Base-by-base conservation (phyloP, 2,329 filamentous ascomycete genomes). In the Aureobasidium sp. region DNA sequence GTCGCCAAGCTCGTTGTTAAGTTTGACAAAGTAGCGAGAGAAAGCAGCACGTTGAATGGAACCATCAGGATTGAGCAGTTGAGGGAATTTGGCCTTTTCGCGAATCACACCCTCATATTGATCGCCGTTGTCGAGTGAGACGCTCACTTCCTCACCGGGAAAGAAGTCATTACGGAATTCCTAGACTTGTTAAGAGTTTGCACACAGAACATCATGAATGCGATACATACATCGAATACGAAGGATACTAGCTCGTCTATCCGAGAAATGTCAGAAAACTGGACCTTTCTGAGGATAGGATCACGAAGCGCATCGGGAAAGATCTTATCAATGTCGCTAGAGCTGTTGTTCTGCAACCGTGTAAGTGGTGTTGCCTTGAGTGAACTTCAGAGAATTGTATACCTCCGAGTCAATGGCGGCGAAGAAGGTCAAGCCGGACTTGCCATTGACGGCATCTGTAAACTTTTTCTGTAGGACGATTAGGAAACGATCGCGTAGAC, bases 401-500 rank as follows among this genome's bases (percentile, higher is more conserved):
- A 68, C 66, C 64, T 69, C 66, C 16, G 65, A 68, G 30, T 64
- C 62, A 25, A 91, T 79, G 22, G 93, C 93, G 61, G 95, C 89
- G 64, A 96, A 96, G 70, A 94, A 98, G 3, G 83, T 91, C 60
- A 96, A 76, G 50, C 86, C 86, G 25, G 90, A 94, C 68, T 95
- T 91, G 51, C 93, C 93, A 11, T 90, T 95, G 60, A 97, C 94
- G 67, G 95, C 88, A 70, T 94, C 95, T 57, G 94, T 95, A 69
- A 97, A 98, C 53, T 86, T 83, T 65, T 84, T 88, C 84, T 91
- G 62, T 32, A 17, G 25, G n/a, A n/a, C 1, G 16, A 52, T 66
- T 35, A 64, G 60, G 55, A 10, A 40, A 45, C 21, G 38, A 44
- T 45, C 61, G 21, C 30, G 34, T 55, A 22, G 41, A n/a, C 11